Conservation (phyloP, 2,329 filamentous ascomycete species). For the Diaporthe sp. region DNA sequence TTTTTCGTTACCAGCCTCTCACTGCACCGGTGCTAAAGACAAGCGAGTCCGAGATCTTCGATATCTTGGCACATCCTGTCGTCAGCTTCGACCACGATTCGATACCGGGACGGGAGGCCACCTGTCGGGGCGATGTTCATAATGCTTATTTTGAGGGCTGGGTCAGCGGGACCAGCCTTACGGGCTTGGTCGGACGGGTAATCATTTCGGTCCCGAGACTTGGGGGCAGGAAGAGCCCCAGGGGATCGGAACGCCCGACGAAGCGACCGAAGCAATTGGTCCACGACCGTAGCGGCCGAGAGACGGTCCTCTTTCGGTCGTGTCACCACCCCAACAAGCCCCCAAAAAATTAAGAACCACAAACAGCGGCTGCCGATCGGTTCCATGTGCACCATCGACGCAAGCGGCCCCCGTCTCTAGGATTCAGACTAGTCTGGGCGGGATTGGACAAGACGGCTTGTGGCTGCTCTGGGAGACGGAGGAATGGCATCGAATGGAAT, state of each 20-base stretch:
- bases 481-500: conserved; percentile 5
- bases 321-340: neutral
- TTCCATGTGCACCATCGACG: neutral
- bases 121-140: neutral
- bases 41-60: neutral
- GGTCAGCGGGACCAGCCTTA: conserved; percentile 8
- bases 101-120: neutral
- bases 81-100: neutral
- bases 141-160: neutral
- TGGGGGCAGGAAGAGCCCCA: neutral
- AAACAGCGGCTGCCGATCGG: neutral
- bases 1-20: neutral
- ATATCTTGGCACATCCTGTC: neutral
- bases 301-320: neutral
- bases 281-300: conserved; percentile 1
- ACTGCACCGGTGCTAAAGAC: neutral
- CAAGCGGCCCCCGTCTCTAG: neutral
- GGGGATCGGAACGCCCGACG: conserved; percentile 19
- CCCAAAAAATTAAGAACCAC: neutral
- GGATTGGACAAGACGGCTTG: conserved; percentile 5
- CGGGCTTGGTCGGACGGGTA: conserved; percentile 7
- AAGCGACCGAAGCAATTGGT: conserved; percentile 7
- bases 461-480: conserved; percentile 4
- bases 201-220: conserved; percentile 25
- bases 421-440: neutral